phyloP scores from a whole-genome alignment of 2,329 filamentous ascomycete species.

The Pezicula rhizophila region DNA sequence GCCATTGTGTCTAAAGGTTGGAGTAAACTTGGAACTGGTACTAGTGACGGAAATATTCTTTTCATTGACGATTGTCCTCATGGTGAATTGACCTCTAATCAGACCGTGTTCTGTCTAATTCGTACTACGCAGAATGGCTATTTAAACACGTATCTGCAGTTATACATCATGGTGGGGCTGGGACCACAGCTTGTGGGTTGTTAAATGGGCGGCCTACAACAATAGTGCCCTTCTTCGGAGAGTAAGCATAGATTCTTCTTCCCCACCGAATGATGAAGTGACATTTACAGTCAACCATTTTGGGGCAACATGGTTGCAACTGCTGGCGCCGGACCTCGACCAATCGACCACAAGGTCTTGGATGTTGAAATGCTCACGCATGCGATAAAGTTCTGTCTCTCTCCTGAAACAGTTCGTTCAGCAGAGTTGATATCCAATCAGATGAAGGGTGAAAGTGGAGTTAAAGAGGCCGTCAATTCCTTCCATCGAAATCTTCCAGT shows the following conservation, averaged over 20 bases:
- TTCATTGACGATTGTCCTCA: conserved; percentile 8
- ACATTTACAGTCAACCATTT: conserved; percentile 29
- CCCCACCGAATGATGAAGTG: too few relatives aligned
- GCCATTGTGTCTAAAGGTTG: conserved; percentile 31
- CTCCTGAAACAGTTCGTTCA: conserved; percentile 23
- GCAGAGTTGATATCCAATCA: conserved; percentile 27
- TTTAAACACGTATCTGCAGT: conserved; percentile 30
- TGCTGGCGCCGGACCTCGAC: conserved; percentile 32
- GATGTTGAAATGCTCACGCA: conserved; percentile 29
- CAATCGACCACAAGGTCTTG: conserved; percentile 30
- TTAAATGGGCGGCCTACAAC: conserved; percentile 29
- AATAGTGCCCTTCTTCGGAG: conserved; percentile 36
- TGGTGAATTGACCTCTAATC: not conserved
- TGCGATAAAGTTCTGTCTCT: conserved; percentile 30
- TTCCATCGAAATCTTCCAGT: conserved; percentile 32
- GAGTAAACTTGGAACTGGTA: conserved; percentile 26
- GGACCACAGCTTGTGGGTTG: conserved; percentile 29
- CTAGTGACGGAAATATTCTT: conserved; percentile 1
- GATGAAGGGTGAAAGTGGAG: conserved; percentile 31
- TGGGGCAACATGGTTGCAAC: conserved; percentile 36
- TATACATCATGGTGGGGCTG: conserved; percentile 29
- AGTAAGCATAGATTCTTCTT: conserved; percentile 10
- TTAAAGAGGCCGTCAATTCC: conserved; percentile 31
- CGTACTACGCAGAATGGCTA: conserved; percentile 23
- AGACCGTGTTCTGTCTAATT: not conserved